phyloP scores from a whole-genome alignment of 306 rosid species.

The Medicago truncatula region MtrunA17r5.0-ANR NC_053042.1:33131001-33131500 shows the following conservation, averaged over 20 bases:
- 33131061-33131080: background rate
- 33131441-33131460: conserved; percentile 37
- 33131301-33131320: conserved; percentile 99
- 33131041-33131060: background rate
- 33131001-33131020: background rate
- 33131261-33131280: conserved; percentile 11
- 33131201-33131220: conserved; percentile 3
- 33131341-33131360: conserved; percentile 94
- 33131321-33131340: conserved; percentile 98
- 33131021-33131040: background rate
- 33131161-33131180: background rate
- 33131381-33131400: conserved; percentile 77
- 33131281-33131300: conserved; percentile 81
- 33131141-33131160: conserved; percentile 5
- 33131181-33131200: conserved; percentile 8
- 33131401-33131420: conserved; percentile 5
- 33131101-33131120: background rate
- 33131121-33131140: conserved; percentile 8
- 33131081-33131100: background rate
- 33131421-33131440: conserved; percentile 13
- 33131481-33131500: conserved; percentile 91
- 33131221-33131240: background rate
- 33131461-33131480: conserved; percentile 63
- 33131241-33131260: background rate
- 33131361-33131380: conserved; percentile 89